phyloP scores from a whole-genome alignment of 2,329 filamentous ascomycete genomes.

The Aspergillus nomiae region DNA sequence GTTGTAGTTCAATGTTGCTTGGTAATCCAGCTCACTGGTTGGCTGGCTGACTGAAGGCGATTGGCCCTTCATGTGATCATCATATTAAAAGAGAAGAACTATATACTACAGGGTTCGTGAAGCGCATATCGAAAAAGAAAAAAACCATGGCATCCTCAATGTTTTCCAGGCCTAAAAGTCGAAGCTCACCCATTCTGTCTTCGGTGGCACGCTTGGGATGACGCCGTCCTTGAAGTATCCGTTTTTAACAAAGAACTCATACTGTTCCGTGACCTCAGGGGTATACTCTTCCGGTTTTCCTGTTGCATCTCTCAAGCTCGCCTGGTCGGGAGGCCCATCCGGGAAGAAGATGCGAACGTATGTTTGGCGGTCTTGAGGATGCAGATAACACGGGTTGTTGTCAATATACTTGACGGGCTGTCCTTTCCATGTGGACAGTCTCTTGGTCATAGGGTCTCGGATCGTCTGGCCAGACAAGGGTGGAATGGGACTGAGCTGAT shows the following conservation, averaged over 20 bases:
- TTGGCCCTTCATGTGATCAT: background rate
- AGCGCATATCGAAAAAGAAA: background rate
- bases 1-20: background rate
- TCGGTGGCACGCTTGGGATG: conserved; percentile 78
- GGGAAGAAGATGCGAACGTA: conserved; percentile 73
- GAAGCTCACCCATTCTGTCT: conserved; percentile 73
- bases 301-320: conserved; percentile 51
- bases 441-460: conserved; percentile 37
- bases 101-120: background rate
- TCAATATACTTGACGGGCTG: conserved; percentile 63
- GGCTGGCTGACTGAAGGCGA: background rate
- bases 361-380: conserved; percentile 55
- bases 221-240: conserved; percentile 70
- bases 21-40: background rate
- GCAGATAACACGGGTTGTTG: conserved; percentile 52
- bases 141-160: background rate
- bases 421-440: conserved; percentile 63
- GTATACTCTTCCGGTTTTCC: conserved; percentile 56
- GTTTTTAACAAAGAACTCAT: conserved; percentile 64
- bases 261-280: conserved; percentile 59
- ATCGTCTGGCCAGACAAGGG: conserved; percentile 39
- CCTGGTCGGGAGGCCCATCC: conserved; percentile 61
- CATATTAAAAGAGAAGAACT: conserved; percentile 1
- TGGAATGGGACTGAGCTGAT: conserved; percentile 39
- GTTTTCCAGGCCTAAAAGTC: conserved; percentile 59